These are phyloP conservation scores for Harringtonia lauricola DNA, from an alignment of 2,329 filamentous ascomycete genomes.

Conservation along the genomic window DNA sequence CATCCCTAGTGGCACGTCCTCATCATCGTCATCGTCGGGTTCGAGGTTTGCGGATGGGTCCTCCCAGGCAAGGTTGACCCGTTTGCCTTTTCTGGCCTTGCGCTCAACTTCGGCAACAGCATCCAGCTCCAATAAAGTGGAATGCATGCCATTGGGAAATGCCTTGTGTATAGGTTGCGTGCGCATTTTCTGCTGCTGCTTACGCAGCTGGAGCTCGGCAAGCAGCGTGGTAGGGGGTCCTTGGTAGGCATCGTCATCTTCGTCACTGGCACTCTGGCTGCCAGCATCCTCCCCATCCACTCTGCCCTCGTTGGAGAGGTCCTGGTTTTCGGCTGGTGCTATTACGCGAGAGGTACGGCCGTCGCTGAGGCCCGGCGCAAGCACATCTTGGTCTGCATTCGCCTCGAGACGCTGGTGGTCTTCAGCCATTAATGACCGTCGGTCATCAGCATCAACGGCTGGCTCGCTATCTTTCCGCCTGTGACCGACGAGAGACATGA, in stretches of 20 bases:
- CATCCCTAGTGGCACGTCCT: conserved; percentile 80
- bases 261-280: conserved; percentile 34
- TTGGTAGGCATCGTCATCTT: conserved; percentile 41
- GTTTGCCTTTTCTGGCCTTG: conserved; percentile 60
- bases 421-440: not conserved
- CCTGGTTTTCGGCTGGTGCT: conserved; percentile 17
- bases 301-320: conserved; percentile 23
- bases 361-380: not conserved
- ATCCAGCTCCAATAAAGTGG: conserved; percentile 82
- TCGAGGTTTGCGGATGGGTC: conserved; percentile 40
- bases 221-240: conserved; percentile 81
- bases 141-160: conserved; percentile 71
- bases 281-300: conserved; percentile 32
- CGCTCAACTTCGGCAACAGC: conserved; percentile 79
- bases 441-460: not conserved
- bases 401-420: not conserved
- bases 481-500: conserved; percentile 1
- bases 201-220: conserved; percentile 83
- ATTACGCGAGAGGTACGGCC: not conserved
- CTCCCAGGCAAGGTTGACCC: conserved; percentile 87
- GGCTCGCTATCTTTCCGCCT: not conserved
- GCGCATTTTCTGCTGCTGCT: conserved; percentile 74
- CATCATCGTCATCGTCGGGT: conserved; percentile 57
- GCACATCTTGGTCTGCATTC: not conserved
- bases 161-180: conserved; percentile 55